Evolutionary conservation across 805 yeast species (phyloP).

Genomic region (Saccharomyces mikatae): DNA sequence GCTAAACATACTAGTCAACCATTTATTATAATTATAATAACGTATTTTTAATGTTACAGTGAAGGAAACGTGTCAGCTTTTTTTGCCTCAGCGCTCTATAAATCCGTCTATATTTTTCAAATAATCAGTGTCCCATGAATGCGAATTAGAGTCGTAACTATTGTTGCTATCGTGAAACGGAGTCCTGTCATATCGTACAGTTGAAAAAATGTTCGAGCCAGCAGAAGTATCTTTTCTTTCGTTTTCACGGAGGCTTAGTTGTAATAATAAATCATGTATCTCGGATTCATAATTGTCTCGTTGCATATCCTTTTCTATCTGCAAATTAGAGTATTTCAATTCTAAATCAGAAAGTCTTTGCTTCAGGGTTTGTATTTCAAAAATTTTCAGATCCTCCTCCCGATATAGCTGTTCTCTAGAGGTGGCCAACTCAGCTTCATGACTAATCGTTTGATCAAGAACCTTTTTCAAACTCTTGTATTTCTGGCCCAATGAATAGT

Average conservation of each 20-base stretch:
- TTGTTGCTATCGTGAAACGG: neutral
- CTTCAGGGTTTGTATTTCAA: neutral
- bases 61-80: neutral
- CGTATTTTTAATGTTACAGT: neutral
- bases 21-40: neutral
- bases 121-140: neutral
- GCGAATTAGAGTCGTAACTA: neutral
- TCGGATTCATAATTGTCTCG: neutral
- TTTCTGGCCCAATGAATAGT: slow-evolving; percentile 26
- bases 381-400: neutral
- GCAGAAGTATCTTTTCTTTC: neutral
- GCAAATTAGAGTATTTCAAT: neutral
- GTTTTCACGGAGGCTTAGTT: neutral
- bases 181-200: neutral
- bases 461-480: slow-evolving; percentile 23
- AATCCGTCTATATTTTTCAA: neutral
- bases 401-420: neutral
- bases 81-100: neutral
- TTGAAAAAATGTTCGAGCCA: neutral
- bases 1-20: neutral
- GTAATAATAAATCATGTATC: neutral
- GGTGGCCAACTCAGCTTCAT: neutral
- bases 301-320: neutral
- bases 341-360: neutral
- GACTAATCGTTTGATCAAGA: neutral